Percentiles rank a stretch among this genome's conserved stretches.
Conservation (phyloP, 352 stramenopile genomes). For the Pythium plurisporium region DNA sequence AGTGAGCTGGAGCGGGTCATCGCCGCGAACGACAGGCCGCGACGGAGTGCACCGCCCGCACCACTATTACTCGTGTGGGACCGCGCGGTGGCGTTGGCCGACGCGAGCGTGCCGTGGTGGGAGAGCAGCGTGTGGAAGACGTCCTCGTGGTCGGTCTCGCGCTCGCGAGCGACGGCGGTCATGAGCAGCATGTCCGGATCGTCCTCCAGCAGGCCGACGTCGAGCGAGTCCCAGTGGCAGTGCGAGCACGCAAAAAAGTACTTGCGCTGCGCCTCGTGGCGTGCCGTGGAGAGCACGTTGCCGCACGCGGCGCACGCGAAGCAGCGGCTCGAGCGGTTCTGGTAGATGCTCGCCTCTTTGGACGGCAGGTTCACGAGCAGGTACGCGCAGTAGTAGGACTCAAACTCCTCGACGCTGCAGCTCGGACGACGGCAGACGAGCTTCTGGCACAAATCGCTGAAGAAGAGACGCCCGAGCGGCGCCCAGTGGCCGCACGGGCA, state of each 20-base stretch:
- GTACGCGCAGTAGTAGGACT: slow-evolving; percentile 86
- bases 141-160: slow-evolving; percentile 66
- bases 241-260: slow-evolving; percentile 83
- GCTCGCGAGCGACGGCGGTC: slow-evolving; percentile 70
- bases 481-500: slow-evolving; percentile 68
- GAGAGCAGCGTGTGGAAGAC: slow-evolving; percentile 69
- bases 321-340: slow-evolving; percentile 84
- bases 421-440: slow-evolving; percentile 58
- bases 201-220: slow-evolving; percentile 55
- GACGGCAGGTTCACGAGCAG: slow-evolving; percentile 84
- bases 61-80: neutral
- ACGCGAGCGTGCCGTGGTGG: slow-evolving; percentile 32
- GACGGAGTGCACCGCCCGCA: neutral
- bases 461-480: slow-evolving; percentile 61
- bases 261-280: slow-evolving; percentile 44
- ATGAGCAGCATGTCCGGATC: slow-evolving; percentile 83
- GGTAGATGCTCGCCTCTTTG: slow-evolving; percentile 82
- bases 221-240: slow-evolving; percentile 84
- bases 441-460: slow-evolving; percentile 72
- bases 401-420: slow-evolving; percentile 83
- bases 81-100: slow-evolving; percentile 17
- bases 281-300: slow-evolving; percentile 62
- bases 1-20: slow-evolving; percentile 26
- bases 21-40: neutral
- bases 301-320: slow-evolving; percentile 74